phyloP scores from a whole-genome alignment of 2,329 filamentous ascomycete species.

The Xylaria sp. region DNA sequence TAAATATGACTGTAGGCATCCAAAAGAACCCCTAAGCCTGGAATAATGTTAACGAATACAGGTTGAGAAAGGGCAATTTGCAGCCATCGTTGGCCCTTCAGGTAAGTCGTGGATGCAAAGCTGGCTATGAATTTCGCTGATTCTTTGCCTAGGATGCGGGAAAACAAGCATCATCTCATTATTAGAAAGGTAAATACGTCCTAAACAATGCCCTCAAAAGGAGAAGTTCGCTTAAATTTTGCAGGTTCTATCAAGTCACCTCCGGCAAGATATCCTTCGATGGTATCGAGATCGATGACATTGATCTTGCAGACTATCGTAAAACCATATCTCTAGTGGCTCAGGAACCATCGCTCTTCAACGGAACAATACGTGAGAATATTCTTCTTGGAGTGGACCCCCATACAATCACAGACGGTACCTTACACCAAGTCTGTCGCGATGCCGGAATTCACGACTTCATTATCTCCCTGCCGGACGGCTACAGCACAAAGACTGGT shows the following conservation, averaged over 20 bases:
- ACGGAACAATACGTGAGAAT: constrained; percentile 71
- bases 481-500: constrained; percentile 76
- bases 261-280: constrained; percentile 74
- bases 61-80: constrained; percentile 75
- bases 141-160: constrained; percentile 59
- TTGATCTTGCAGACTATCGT: constrained; percentile 72
- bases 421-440: constrained; percentile 63
- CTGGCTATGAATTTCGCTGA: constrained; percentile 31
- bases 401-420: constrained; percentile 61
- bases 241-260: constrained; percentile 73
- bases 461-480: constrained; percentile 72
- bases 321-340: constrained; percentile 75
- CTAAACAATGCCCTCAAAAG: neutral
- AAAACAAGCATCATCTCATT: constrained; percentile 78
- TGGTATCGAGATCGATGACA: constrained; percentile 65
- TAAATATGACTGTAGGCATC: constrained; percentile 64
- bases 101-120: constrained; percentile 53
- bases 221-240: constrained; percentile 25
- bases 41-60: constrained; percentile 24
- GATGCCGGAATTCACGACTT: constrained; percentile 78
- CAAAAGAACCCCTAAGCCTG: neutral
- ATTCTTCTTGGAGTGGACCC: constrained; percentile 72
- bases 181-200: constrained; percentile 60
- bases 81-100: constrained; percentile 75
- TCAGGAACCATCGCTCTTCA: constrained; percentile 78